Percentiles rank a stretch among this genome's conserved stretches.
Evolutionary conservation across 768 basidiomycete genomes (phyloP).

Genomic region (Zangia roseola): DNA sequence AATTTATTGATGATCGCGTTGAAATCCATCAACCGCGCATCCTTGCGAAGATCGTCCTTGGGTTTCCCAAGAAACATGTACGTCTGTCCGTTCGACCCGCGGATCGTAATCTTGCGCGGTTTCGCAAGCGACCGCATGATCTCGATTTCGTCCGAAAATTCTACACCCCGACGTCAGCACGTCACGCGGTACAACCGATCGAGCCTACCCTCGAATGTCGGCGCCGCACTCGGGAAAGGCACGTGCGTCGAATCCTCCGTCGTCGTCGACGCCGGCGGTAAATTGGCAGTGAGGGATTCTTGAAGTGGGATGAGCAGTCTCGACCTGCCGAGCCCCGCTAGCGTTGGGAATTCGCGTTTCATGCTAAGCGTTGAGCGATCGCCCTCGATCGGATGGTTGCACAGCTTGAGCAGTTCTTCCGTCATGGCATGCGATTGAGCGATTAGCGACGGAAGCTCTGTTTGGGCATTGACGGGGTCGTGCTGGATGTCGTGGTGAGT

Average conservation of each 20-base stretch:
- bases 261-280: constrained; percentile 70
- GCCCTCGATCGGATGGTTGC: constrained; percentile 50
- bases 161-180: constrained; percentile 37
- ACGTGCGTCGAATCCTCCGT: constrained; percentile 56
- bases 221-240: constrained; percentile 77
- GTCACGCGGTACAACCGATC: too few relatives aligned
- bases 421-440: constrained; percentile 59
- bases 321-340: constrained; percentile 59
- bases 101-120: constrained; percentile 87
- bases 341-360: constrained; percentile 52
- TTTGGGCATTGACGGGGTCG: constrained; percentile 42
- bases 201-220: constrained; percentile 66
- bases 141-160: constrained; percentile 78
- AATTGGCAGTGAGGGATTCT: constrained; percentile 82
- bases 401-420: constrained; percentile 64
- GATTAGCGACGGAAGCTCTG: constrained; percentile 50
- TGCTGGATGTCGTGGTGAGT: constrained; percentile 33
- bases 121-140: constrained; percentile 90
- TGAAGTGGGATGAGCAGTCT: constrained; percentile 87
- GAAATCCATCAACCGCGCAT: constrained; percentile 97
- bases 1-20: constrained; percentile 97
- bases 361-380: constrained; percentile 37
- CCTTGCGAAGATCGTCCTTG: constrained; percentile 95
- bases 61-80: constrained; percentile 97
- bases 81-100: constrained; percentile 74